Evolutionary conservation across 495 filamentous ascomycete genomes (phyloP).

Genomic region (Articulospora tetracladia): DNA sequence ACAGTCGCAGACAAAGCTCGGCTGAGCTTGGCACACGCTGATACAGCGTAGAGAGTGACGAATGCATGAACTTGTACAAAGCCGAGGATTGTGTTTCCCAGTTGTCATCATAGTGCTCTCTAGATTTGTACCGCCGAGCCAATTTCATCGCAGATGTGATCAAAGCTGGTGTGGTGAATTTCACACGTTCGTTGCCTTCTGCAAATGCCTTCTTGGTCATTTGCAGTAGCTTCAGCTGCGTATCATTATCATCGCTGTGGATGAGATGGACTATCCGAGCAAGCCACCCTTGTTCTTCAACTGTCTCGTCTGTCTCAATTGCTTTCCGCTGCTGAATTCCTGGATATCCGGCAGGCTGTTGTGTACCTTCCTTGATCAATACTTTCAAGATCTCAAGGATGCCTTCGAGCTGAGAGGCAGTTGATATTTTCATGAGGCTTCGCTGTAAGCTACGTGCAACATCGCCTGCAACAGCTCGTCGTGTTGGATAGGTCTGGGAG

Average conservation of each 20-base stretch:
- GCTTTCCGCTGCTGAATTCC: conserved; percentile 71
- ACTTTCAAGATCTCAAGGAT: conserved; percentile 85
- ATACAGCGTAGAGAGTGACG: conserved; percentile 81
- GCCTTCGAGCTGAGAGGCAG: conserved; percentile 75
- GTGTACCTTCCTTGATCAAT: conserved; percentile 86
- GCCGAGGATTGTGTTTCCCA: conserved; percentile 87
- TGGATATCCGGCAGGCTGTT: conserved; percentile 79
- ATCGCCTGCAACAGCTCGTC: conserved; percentile 84
- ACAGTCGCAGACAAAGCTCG: conserved; percentile 83
- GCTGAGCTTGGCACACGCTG: conserved; percentile 73
- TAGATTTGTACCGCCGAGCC: conserved; percentile 81
- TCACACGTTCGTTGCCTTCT: conserved; percentile 92
- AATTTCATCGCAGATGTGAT: conserved; percentile 88
- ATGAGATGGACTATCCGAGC: conserved; percentile 89
- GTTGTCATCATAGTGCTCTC: conserved; percentile 93
- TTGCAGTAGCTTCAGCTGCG: conserved; percentile 92
- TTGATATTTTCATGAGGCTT: conserved; percentile 74
- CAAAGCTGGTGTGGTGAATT: conserved; percentile 89
- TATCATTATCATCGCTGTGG: conserved; percentile 79
- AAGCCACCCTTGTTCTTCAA: conserved; percentile 96
- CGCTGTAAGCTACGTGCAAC: conserved; percentile 74
- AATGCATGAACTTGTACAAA: conserved; percentile 93
- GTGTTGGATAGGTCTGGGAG: conserved; percentile 88
- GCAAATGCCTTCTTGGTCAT: conserved; percentile 79
- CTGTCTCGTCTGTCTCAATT: conserved; percentile 83